Base-by-base conservation (phyloP, 306 rosid species). In the Gastrolobium villosum region DNA sequence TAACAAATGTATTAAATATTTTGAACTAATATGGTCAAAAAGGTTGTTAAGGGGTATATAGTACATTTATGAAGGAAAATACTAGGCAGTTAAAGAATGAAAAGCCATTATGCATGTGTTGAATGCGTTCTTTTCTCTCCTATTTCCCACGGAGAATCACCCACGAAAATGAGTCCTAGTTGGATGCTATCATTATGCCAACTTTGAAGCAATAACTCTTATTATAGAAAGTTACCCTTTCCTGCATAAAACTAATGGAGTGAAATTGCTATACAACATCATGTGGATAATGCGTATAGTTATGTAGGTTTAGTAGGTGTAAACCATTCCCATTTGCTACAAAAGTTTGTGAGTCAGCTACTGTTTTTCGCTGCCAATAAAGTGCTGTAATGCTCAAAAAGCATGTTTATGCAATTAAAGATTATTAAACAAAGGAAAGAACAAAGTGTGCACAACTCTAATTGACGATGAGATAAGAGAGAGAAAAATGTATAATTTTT, bases 141-240 rank as follows among this genome's bases (percentile, higher is more conserved):
- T 30, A 3, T 67, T 67, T 68, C 30, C 8, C 53, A 20, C 13
- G 7, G 36, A 65, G 26, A 53, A 8, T 32, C 57, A 59, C 10
- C 39, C 5, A 39, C 2, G 26, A 20, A 20, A 20, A 64, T 40
- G 10, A 20, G 26, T 20, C 26, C 26, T 72, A 6, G 54, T 72
- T 72, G 76, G 76, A 74, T 44, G 26, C 48, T 54, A 66, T 66
- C 68, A 55, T 36, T 20, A 77, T 31, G 60, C 40, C 8, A 10
- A 43, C 15, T 75, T 66, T 54, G 61, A 54, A 66, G 57, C 70
- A 50, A 50, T 69, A 14, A 20, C 40, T 9, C 32, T 15, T 9
- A 7, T 32, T 15, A 55, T 67, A 67, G 14, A 44, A 44, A 67
- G 37, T 5, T 4, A 41, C 7, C 2, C 43, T 66, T 66, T 14